Conservation (phyloP, 2,329 filamentous ascomycete species). For the Trichoderma oligosporum region DNA sequence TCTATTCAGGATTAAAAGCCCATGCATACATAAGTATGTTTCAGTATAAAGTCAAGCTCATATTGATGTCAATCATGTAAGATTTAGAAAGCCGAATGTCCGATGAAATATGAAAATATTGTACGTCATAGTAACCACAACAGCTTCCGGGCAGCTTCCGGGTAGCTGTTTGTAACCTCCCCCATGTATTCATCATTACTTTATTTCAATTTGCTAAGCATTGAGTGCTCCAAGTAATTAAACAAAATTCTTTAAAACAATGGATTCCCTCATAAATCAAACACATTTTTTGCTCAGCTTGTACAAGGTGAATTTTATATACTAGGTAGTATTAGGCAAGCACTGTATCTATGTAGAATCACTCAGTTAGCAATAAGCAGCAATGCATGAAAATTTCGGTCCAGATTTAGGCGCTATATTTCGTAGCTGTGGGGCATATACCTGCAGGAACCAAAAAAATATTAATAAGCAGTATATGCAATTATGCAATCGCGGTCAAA, state of each 20-base stretch:
- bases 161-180: slow-evolving; percentile 12
- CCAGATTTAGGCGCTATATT: too few species aligned
- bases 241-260: too few species aligned
- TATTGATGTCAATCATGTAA: neutral
- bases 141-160: slow-evolving; percentile 19
- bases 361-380: too few species aligned
- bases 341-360: too few species aligned
- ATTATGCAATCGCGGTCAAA: neutral
- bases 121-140: slow-evolving; percentile 21
- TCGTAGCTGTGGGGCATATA: neutral
- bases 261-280: too few species aligned
- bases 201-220: neutral
- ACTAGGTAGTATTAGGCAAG: too few species aligned
- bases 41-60: neutral
- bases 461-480: slow-evolving; percentile 13
- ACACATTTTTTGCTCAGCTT: too few species aligned
- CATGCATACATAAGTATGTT: neutral
- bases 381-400: too few species aligned
- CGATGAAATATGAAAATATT: slow-evolving; percentile 4
- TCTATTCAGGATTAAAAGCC: too few species aligned
- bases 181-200: neutral
- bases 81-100: slow-evolving; percentile 5
- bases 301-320: too few species aligned
- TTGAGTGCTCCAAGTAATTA: too few species aligned
- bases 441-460: slow-evolving; percentile 12